Conservation (phyloP, 148 eudicot species). For the Vaccinium darrowii region DNA sequence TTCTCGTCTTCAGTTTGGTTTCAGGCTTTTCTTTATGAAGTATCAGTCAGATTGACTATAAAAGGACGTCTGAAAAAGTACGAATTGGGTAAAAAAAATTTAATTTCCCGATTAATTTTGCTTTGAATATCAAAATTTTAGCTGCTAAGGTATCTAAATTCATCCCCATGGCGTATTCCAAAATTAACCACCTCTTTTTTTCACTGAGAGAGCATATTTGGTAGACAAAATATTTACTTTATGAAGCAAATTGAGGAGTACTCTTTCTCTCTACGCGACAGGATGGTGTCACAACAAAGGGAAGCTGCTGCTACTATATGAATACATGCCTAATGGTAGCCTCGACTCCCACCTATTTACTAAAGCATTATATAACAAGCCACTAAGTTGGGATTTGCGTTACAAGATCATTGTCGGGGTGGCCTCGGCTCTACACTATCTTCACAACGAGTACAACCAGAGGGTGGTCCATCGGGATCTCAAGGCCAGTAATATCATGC, state of each 20-base stretch:
- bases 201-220: too few species aligned
- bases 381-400: conserved; percentile 48
- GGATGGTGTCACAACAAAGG: conserved; percentile 69
- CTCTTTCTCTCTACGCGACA: not conserved
- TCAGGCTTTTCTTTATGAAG: conserved; percentile 24
- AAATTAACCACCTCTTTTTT: too few species aligned
- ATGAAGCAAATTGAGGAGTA: too few species aligned
- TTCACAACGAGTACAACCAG: conserved; percentile 73
- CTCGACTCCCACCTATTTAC: conserved; percentile 68
- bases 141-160: not conserved
- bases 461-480: conserved; percentile 83
- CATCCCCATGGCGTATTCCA: not conserved
- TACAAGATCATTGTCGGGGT: conserved; percentile 48
- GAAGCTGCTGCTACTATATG: conserved; percentile 68
- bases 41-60: too few species aligned
- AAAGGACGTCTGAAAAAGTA: not conserved
- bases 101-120: not conserved
- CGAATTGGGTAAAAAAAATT: not conserved
- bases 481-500: conserved; percentile 88
- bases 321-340: conserved; percentile 89
- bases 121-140: not conserved
- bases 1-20: not conserved
- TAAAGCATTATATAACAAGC: conserved; percentile 2
- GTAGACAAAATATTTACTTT: too few species aligned
- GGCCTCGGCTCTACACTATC: conserved; percentile 56